Evolutionary conservation across 176 grass and related monocot genomes (phyloP).

Genomic region (Oryza rufipogon): DNA sequence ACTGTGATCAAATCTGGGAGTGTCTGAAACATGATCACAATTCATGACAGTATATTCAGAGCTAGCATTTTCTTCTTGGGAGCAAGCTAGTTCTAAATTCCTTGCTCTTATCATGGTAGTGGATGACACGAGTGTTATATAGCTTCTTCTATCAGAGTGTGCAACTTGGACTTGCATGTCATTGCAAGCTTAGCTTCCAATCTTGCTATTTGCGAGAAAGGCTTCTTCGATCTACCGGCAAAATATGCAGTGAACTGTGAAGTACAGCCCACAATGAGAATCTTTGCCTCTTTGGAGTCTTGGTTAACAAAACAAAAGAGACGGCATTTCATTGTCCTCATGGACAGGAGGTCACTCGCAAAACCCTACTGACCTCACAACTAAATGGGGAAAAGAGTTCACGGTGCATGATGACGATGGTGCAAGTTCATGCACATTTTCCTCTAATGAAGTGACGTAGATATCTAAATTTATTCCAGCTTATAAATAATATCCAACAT

Average conservation of each 20-base stretch:
- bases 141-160: not conserved
- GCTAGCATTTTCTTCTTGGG: not conserved
- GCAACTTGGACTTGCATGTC: slow-evolving; percentile 38
- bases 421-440: slow-evolving; percentile 7
- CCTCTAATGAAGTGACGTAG: not conserved
- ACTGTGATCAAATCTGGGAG: not conserved
- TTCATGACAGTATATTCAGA: not conserved
- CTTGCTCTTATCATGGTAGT: slow-evolving; percentile 12
- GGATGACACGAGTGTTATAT: not conserved
- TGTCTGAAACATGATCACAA: not conserved
- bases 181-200: slow-evolving; percentile 45
- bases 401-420: slow-evolving; percentile 16
- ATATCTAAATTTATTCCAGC: not conserved
- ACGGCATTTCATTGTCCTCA: slow-evolving; percentile 50
- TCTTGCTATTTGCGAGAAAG: slow-evolving; percentile 34
- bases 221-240: slow-evolving; percentile 20
- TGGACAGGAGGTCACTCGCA: slow-evolving; percentile 45
- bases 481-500: not conserved
- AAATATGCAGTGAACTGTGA: slow-evolving; percentile 16
- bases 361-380: slow-evolving; percentile 35
- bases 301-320: slow-evolving; percentile 35
- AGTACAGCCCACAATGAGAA: not conserved
- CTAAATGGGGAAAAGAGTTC: slow-evolving; percentile 10
- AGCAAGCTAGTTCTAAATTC: not conserved
- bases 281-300: not conserved